Conservation (phyloP, 2,329 filamentous ascomycete genomes). For the Xylaria sp. region DNA sequence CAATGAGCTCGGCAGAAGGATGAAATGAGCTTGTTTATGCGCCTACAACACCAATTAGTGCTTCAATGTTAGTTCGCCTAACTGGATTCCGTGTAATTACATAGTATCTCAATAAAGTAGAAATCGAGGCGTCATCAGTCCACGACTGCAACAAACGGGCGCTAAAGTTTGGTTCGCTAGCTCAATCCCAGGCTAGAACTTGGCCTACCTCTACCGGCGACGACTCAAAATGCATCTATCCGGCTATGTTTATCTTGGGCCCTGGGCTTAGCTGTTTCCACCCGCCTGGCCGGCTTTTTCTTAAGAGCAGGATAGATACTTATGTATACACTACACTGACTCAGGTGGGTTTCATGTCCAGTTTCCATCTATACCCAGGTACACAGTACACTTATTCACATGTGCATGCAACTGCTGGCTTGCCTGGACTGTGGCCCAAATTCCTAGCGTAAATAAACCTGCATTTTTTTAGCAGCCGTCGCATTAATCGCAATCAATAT, state of each 20-base stretch:
- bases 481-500: conserved; percentile 36
- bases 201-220: not conserved
- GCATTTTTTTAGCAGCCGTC: conserved; percentile 34
- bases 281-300: not conserved
- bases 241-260: not conserved
- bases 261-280: not conserved
- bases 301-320: not conserved
- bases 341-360: not conserved
- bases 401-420: conserved; percentile 17
- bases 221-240: not conserved
- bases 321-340: not conserved
- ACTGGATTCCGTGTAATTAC: not conserved
- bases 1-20: no score
- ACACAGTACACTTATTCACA: not conserved
- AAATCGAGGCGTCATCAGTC: not conserved
- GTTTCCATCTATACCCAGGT: no score
- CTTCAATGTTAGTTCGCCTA: no score
- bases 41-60: no score
- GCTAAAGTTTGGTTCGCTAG: no score
- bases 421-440: conserved; percentile 20
- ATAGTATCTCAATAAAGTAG: not conserved
- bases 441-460: conserved; percentile 34
- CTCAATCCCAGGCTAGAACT: no score
- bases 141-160: not conserved
- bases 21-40: no score